Evolutionary conservation across 768 basidiomycete genomes (phyloP), one percentile per base, ranked within the genome.

Genomic region (Sistotremastrum suecicum): DNA sequence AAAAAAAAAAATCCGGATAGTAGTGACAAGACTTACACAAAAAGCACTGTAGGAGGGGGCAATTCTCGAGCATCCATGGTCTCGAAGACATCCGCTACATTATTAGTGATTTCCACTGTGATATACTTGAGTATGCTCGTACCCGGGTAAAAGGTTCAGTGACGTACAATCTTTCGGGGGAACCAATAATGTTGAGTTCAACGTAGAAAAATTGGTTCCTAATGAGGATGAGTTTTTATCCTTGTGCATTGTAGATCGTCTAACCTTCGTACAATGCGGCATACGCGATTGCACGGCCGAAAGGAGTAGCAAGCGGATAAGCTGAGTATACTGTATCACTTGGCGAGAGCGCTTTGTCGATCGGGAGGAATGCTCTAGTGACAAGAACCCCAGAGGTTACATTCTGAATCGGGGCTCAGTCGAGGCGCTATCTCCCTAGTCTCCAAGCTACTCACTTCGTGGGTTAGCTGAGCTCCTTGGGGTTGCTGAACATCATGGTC

Each of bases 311-410:
- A 44, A 95, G 57, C 2, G 81, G 68, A 56, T 86, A 75, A 2
- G 75, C 74, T 29, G 86, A 91, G 7, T 82, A 69, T 34, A 97
- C 65, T 5, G 81, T 84, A 59, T 95, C 91, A 43, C 82, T 60
- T 5, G 78, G 63, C 4, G 82, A 75, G 37, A 89, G 53, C 8
- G 75, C 66, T 54, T 77, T 76, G 28, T 83, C 74, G 7, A 77
- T 65, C 2, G 91, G 89, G 53, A 94, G 75, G 20, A 91, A 58
- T 4, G 78, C 74, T 34, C 83, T 78, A 28, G 77, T 66, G 3
- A 83, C 83, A 0, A 87, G 77, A n/a, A 91, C 81, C 34, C 87
- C 91, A 3, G 91, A 86, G 2, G 88, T 92, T 48, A 94, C 57
- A 51, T 89, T 90, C 59, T 66, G 49, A 28, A 34, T 51, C 4